Evolutionary conservation across 352 stramenopile genomes (phyloP), one percentile per base, ranked within the genome.

Genomic region (Globisporangium heterothallicum): DNA sequence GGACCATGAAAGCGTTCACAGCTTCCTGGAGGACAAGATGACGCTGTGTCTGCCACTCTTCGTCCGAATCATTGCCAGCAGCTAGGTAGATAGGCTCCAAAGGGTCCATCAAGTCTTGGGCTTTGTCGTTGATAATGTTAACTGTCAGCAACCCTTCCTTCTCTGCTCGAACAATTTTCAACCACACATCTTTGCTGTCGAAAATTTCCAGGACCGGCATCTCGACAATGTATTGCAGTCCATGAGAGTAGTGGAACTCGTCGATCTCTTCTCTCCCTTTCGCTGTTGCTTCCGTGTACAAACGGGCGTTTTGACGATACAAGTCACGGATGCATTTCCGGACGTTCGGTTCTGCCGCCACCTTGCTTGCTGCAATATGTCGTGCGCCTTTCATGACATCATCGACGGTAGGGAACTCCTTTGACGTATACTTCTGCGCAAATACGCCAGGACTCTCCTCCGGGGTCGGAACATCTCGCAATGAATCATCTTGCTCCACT

Each of bases 181-280:
- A 44, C 79, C 79, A 95, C 59, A 94, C 44, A 48, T 90, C 81
- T 21, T 72, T 78, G 26, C 67, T 72, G 34, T 86, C 75, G 41
- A 94, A 74, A 10, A 90, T 62, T 21, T 95, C 83, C 32, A 80
- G 52, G n/a, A 84, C 76, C n/a, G 81, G 78, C 83, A 94, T 93
- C 9, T 78, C 80, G 8, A 78, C 70, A 27, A 95, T 72, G 44
- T 95, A 95, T 59, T 95, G 85, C 24, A 95, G 53, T 22, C 85
- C 85, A 36, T 95, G 81, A 5, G 69, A 84, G 40, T 91, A 94
- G 51, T 95, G 85, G 43, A 94, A 94, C 53, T 94, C 83, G 36
- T 95, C 85, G 25, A 95, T 85, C 63, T 95, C 85, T 54, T 94
- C 85, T 4, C 80, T 68, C 6, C 85, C 85, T 57, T 95, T 95